phyloP scores from a whole-genome alignment of 2,329 filamentous ascomycete genomes.

The Dactylellina drechsleri region DNA sequence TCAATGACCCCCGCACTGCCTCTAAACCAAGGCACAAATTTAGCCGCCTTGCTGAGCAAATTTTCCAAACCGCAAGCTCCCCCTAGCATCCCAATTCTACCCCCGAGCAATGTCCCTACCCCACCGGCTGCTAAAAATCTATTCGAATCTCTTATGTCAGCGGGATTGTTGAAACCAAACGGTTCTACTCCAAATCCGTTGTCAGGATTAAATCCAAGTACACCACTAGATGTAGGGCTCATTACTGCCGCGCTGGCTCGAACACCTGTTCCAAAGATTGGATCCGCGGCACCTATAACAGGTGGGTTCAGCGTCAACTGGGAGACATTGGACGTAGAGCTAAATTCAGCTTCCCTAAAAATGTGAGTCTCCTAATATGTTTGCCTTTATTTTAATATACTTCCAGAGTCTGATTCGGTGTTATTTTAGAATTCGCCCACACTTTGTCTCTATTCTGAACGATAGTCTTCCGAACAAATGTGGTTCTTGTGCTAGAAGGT shows the following conservation, averaged over 20 bases:
- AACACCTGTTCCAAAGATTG: constrained; percentile 62
- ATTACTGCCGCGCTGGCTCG: constrained; percentile 53
- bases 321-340: constrained; percentile 39
- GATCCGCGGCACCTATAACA: constrained; percentile 55
- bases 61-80: constrained; percentile 30
- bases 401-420: constrained; percentile 51
- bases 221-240: constrained; percentile 18
- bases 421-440: constrained; percentile 72
- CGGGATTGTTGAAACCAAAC: constrained; percentile 48
- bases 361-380: constrained; percentile 13
- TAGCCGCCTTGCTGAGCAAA: constrained; percentile 30
- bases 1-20: constrained; percentile 61
- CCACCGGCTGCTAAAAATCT: constrained; percentile 32
- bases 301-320: constrained; percentile 60
- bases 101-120: constrained; percentile 1
- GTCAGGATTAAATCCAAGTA: constrained; percentile 32
- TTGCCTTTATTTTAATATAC: no score
- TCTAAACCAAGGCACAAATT: constrained; percentile 57
- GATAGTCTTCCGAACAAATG: constrained; percentile 86
- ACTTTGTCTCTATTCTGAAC: constrained; percentile 79
- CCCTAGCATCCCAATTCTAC: constrained; percentile 2
- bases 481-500: constrained; percentile 88
- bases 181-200: constrained; percentile 17
- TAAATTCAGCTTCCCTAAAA: constrained; percentile 42
- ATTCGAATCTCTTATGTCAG: constrained; percentile 57